Evolutionary conservation across 1,284 basidiomycete species (phyloP).

Genomic region (Boletus smithii): DNA sequence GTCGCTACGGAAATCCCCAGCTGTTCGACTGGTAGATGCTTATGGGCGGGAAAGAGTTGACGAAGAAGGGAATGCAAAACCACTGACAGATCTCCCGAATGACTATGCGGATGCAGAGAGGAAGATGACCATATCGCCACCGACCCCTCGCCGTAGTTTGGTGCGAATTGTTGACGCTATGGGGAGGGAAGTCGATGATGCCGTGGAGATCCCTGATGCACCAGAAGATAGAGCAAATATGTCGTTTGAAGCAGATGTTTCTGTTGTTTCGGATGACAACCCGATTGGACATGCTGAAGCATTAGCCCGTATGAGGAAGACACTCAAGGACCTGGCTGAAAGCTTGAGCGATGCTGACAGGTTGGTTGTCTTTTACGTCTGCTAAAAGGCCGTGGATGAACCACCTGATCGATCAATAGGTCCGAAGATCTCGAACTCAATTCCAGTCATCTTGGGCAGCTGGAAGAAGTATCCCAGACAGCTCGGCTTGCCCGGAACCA

Average conservation of each 20-base stretch:
- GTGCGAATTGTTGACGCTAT: constrained; percentile 66
- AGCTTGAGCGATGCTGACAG: constrained; percentile 54
- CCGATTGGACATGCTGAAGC: constrained; percentile 49
- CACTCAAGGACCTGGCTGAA: constrained; percentile 52
- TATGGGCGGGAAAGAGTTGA: constrained; percentile 45
- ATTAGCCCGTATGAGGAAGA: constrained; percentile 51
- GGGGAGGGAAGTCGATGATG: constrained; percentile 52
- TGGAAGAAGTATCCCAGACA: constrained; percentile 52
- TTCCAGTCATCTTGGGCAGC: constrained; percentile 45
- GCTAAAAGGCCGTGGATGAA: constrained; percentile 10
- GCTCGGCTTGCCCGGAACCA: constrained; percentile 48
- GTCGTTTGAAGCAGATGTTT: constrained; percentile 29
- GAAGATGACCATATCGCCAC: constrained; percentile 10
- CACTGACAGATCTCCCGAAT: constrained; percentile 3
- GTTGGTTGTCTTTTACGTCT: constrained; percentile 35
- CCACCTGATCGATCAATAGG: constrained; percentile 24
- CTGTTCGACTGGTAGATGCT: constrained; percentile 58
- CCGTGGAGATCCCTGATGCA: constrained; percentile 30
- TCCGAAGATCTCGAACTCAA: constrained; percentile 39
- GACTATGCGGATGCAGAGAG: constrained; percentile 17
- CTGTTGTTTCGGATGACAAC: constrained; percentile 25
- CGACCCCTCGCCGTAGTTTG: constrained; percentile 39
- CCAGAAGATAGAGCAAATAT: constrained; percentile 14
- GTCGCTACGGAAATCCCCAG: constrained; percentile 43
- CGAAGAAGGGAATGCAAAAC: constrained; percentile 4